Base-by-base conservation (phyloP, 2,329 filamentous ascomycete genomes). In the Trichoderma sp. region DNA sequence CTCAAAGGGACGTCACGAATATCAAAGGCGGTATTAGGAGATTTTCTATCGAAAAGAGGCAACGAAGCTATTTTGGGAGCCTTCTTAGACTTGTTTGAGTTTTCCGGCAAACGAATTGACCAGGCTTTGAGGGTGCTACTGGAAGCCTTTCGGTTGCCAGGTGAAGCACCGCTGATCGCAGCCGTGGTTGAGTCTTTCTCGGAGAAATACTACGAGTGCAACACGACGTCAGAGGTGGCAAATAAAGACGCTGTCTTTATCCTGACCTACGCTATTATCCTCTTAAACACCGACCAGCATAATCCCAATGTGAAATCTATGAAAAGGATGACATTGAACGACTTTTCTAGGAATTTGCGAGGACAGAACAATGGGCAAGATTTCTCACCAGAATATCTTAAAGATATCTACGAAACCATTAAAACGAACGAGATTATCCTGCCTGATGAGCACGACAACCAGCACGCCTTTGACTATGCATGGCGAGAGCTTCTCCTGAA, bases 231-330 rank as follows among this genome's bases (percentile, higher is more conserved):
- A 66, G 91, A 90, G 27, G 89, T 98, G 72, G 91, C 90, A 7
- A 90, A 97, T 76, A 91, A 92, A 74, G 96, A 99, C 78, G 89
- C 94, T 8, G 90, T 96, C 27, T 99, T 92, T 76, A 89, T 99
- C 59, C 84, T 99, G 63, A 95, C 92, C 0, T 99, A 99, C 77
- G 96, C 94, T 47, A 96, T 97, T 75, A 97, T 99, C 79, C 94
- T 99, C 88, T 84, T 99, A 68, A 99, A 99, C 77, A 97, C 95
- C 0, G 96, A 99, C 77, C 92, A 96, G 75, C 96, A 98, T 79
- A 99, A 97, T 76, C 94, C 94, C 0, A 98, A 97, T 74, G 80
- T 98, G 71, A 94, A 89, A 74, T 80, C 86, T 1, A 84, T 89
- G 74, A 92, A 91, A 76, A 92, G 95, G 52, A 99, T 99, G 96